Base-by-base conservation (phyloP, 768 basidiomycete species). In the Russula foetens region DNA sequence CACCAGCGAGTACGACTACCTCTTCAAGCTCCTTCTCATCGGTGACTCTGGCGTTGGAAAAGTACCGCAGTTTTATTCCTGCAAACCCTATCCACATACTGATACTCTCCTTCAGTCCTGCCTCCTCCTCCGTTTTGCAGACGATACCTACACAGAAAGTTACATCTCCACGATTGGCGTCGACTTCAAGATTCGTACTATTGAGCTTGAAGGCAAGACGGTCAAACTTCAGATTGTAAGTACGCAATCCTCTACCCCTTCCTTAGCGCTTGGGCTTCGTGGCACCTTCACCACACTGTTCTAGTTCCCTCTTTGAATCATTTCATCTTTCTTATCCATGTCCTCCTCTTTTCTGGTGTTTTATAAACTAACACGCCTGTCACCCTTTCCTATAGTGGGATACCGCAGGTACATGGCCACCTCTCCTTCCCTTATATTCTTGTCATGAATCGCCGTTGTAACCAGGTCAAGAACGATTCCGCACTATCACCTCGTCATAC, bases 401-500 rank as follows among this genome's bases (percentile, higher is more conserved):
- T 69, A 98, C 96, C 63, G 96, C 96, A 69, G 95, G 88, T 88
- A 66, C 58, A 79, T 70, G 29, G 17, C 17, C 19, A 33, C 7
- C 53, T 43, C 48, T 7, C 47, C 29, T 46, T 48, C 46, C 26
- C 29, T 35, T 4, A 29, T 21, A 21, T 12, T 24, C 52, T 31
- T 35, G 68, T 29, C 28, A 31, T 48, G 33, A 35, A 43, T 41
- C 21, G 23, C 49, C 53, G n/a, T 39, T 53, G 33, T 64, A 45
- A 57, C 64, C 63, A 91, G 90, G 97, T 41, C 97, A 99, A 74
- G 97, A 99, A 75, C 85, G 95, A 31, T 98, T 98, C 88, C 84
- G 97, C 63, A 98, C 97, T 15, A 99, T 99, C 73, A 98, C 97
- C 7, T 93, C 95, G 3, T 92, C 95, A n/a, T 99, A 99, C 81